A percentile compares a stretch with the other conserved stretches of the same genome.
phyloP scores from a whole-genome alignment of 805 yeast species.

The Saitoella complicata region DNA sequence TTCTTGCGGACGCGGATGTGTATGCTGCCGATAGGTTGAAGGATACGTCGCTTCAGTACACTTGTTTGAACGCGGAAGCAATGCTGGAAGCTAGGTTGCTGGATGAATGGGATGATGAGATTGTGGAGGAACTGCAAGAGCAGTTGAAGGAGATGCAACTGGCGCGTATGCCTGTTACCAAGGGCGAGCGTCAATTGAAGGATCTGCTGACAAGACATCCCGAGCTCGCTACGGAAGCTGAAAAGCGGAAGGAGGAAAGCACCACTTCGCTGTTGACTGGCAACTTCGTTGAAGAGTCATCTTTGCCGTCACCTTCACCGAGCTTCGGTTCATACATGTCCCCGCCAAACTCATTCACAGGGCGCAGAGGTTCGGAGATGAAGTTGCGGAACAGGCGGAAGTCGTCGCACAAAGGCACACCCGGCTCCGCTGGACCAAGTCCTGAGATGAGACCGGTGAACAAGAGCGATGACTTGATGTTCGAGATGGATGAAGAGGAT shows the following conservation, averaged over 20 bases:
- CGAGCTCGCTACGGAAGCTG: not conserved
- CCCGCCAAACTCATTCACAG: no score
- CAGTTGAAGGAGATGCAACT: slow-evolving; percentile 7
- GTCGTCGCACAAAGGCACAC: not conserved
- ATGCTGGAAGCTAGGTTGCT: slow-evolving; percentile 33
- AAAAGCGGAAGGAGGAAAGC: slow-evolving; percentile 5
- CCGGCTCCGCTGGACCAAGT: slow-evolving; percentile 1
- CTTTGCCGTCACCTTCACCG: slow-evolving; percentile 3
- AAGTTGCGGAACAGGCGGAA: slow-evolving; percentile 5
- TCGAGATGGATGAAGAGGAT: slow-evolving; percentile 14
- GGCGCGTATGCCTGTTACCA: slow-evolving; percentile 11
- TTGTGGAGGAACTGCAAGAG: slow-evolving; percentile 8
- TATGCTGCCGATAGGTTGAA: slow-evolving; percentile 39
- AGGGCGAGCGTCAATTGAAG: slow-evolving; percentile 7
- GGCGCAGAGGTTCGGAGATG: not conserved
- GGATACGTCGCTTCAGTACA: slow-evolving; percentile 48
- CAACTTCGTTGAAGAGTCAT: no score
- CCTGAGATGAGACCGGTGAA: slow-evolving; percentile 4
- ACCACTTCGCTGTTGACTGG: not conserved
- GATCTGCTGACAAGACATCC: no score
- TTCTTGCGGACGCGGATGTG: slow-evolving; percentile 39
- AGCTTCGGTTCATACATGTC: slow-evolving; percentile 2
- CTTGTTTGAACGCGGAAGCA: slow-evolving; percentile 47
- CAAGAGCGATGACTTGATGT: slow-evolving; percentile 7
- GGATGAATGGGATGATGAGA: slow-evolving; percentile 1